Base-by-base conservation (phyloP, 441 rosid species). In the Syzygium syzygioides region DNA sequence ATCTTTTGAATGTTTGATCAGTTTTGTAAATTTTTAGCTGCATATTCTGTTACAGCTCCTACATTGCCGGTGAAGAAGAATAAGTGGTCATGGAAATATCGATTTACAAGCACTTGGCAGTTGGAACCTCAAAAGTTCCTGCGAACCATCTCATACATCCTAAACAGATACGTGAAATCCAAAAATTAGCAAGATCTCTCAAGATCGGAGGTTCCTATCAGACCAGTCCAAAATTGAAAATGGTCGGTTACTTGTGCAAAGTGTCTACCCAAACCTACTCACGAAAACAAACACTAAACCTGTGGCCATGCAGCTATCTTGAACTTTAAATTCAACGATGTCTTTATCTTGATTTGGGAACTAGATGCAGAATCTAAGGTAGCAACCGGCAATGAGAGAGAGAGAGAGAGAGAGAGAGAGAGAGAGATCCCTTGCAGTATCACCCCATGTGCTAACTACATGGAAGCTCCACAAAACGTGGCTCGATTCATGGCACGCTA, bases 391-490 rank as follows among this genome's bases (percentile, higher is more conserved):
- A 18, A 32, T 4, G 25, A 66, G 4, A 1, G 71, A 66, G 79
- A 66, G 23, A 19, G 3, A 68, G 79, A 25, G 62, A 26, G 66
- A 71, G 26, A 12, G 52, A 76, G n/a, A 71, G 79, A 68, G 83
- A 37, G 32, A 71, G 23, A 71, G 83, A 41, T 71, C 52, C 6
- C 52, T 41, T 12, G 83, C 87, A 89, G 91, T 91, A 89, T 88
- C 88, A 64, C 56, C 92, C 93, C 94, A 92, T 90, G 94, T 93
- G 91, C 91, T 87, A 66, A 64, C 34, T 57, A 71, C 89, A 59
- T 91, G 92, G 56, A 79, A 83, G 59, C 50, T 88, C 92, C 94
- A 76, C 76, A 80, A 89, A 88, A 90, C 92, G 87, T 89, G 94
- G 88, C 95, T 89, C 56, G 53, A 76, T 54, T 52, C 26, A 88